Evolutionary conservation across 768 basidiomycete genomes (phyloP), one percentile per base, ranked within the genome.

Genomic region (Galerina sulciceps): DNA sequence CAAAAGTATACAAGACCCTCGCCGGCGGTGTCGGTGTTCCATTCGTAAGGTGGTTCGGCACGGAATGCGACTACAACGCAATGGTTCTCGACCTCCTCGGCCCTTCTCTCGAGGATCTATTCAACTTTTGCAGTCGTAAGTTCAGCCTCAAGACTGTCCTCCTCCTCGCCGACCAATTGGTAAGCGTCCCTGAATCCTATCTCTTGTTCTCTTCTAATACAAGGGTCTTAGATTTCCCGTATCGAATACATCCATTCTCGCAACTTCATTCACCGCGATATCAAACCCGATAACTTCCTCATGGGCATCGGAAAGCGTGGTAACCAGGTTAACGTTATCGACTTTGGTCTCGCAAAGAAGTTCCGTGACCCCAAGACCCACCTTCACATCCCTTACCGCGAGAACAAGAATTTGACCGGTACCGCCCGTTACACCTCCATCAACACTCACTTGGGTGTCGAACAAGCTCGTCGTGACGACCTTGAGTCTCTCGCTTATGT

Each of bases 221-320:
- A 54, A 53, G 45, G 66, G 51, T 55, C 49, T 38, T 59, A 97
- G 94, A 94, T 99, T 69, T 98, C 96, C 51, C 94, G 97, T 64
- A 94, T 99, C 71, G 97, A 99, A 73, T 99, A 99, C 80, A 94
- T 98, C 69, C 97, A 99, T 79, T 99, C 96, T 9, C 93, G 96
- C 74, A 99, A 99, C 82, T 99, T 99, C 75, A 92, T 92, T 70
- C 95, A 93, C 67, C 90, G 91, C 63, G 97, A 99, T 73, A 97
- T 99, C 85, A 99, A 99, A 75, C 97, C 97, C 37, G 96, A 99
- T 83, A 99, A 99, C 80, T 99, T 99, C 81, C 78, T 99, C 72
- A 99, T 99, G 96, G 96, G 96, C 44, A 98, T 99, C 65, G 97
- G 97, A 67, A 99, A 99, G 81, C 95, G 97, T 66, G 96, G 97